Base-by-base conservation (phyloP, 2,329 filamentous ascomycete species). In the Penicillium frequentans region DNA sequence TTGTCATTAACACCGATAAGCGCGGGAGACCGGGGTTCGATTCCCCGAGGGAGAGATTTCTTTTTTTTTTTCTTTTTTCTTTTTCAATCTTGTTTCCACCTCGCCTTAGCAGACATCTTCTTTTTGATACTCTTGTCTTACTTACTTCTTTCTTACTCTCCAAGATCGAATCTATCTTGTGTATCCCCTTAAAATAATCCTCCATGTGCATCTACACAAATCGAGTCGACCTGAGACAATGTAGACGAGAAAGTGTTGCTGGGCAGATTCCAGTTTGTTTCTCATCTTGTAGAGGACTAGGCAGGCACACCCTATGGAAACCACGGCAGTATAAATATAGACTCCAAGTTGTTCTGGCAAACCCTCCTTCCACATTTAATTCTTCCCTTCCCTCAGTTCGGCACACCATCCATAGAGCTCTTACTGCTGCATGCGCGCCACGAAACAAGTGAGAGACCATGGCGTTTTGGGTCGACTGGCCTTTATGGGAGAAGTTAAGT, bases 401-500 rank as follows among this genome's bases (percentile, higher is more conserved):
- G 16, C 24, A 19, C 45, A 49, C 2, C 9, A 19, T 29, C 5
- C 26, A 19, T 7, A 42, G 23, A 31, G 16, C 8, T 29, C 45
- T 47, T n/a, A 46, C 45, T 31, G 45, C 26, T 21, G 26, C 10
- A 29, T 23, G 23, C 16, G 24, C 42, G 8, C 19, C 14, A 10
- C 9, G n/a, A n/a, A 33, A 44, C 19, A 47, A 8, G 13, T 14
- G 21, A 54, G 39, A 45, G 50, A 70, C 51, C 50, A 76, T 75
- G 70, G 55, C 51, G 39, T 90, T 91, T 74, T 91, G 90, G 74
- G 68, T 79, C 43, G 81, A 77, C 49, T 96, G 91, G 92, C 79
- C 84, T 65, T 78, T 95, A 67, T 96, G 92, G 92, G 86, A 95
- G 81, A 87, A 96, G 79, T 87, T 96, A 86, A 90, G 87, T 52